These are phyloP conservation scores for Lentinula edodes DNA, from an alignment of 768 basidiomycete species.

Conservation along the genomic window DNA sequence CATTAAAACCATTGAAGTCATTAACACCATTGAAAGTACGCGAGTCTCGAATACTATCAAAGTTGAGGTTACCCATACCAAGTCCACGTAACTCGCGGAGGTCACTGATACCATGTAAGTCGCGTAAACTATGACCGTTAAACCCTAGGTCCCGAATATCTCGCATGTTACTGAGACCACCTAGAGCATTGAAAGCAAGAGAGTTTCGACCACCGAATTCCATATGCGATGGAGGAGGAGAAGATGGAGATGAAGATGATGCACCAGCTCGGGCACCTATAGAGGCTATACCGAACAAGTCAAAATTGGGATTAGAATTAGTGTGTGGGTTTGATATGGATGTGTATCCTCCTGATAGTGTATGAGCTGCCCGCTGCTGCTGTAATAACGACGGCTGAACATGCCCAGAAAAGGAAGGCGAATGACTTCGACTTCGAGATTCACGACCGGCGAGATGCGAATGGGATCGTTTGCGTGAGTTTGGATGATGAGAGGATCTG, in stretches of 20 bases:
- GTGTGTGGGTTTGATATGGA: not conserved
- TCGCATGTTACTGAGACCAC: not conserved
- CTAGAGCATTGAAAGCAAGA: not conserved
- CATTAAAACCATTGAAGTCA: not conserved
- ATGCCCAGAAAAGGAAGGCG: not conserved
- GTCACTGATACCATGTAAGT: not conserved
- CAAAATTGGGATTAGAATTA: not conserved
- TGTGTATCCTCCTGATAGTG: not conserved
- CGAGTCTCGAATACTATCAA: not conserved
- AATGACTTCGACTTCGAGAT: not conserved
- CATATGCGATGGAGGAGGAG: not conserved
- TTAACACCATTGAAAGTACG: not conserved
- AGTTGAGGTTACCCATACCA: not conserved
- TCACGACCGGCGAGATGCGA: not conserved
- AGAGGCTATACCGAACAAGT: not conserved
- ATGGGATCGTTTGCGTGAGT: not conserved
- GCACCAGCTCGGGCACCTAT: not conserved
- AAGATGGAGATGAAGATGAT: not conserved
- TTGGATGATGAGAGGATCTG: not conserved
- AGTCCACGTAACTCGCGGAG: not conserved
- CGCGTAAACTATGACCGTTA: not conserved
- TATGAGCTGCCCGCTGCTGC: not conserved
- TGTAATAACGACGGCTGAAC: not conserved
- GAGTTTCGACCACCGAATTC: too few relatives aligned
- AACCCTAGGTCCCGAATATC: not conserved